Conservation (phyloP, 1,284 basidiomycete genomes). For the Ganoderma meredithae region DNA sequence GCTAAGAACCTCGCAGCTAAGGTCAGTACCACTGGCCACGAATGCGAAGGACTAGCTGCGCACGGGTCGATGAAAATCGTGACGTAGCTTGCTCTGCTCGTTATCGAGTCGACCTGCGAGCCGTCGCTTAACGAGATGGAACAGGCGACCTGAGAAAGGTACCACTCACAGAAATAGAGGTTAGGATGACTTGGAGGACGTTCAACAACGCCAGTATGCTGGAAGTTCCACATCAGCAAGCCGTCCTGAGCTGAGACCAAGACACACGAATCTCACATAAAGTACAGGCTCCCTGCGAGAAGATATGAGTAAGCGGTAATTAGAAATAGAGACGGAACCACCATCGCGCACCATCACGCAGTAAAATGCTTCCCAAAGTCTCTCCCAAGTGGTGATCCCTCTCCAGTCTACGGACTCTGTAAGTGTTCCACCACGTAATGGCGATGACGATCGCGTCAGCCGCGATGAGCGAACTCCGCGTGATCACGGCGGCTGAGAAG, state of each 20-base stretch:
- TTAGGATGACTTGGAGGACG: background rate
- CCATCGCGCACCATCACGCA: background rate
- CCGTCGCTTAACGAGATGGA: background rate
- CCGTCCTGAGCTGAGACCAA: background rate
- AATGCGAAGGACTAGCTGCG: background rate
- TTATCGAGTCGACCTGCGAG: background rate
- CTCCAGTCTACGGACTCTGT: background rate
- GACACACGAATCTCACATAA: too few species aligned
- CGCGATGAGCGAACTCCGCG: background rate
- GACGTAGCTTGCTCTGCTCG: conserved; percentile 2
- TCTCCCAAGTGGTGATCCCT: background rate
- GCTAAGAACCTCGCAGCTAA: background rate
- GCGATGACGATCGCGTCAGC: background rate
- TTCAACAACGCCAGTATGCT: background rate
- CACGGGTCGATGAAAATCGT: background rate
- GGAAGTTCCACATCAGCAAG: background rate
- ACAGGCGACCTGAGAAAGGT: background rate
- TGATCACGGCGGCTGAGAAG: background rate
- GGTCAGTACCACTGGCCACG: background rate
- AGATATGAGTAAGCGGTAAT: too few species aligned
- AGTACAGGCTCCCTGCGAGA: too few species aligned
- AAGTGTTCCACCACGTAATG: conserved; percentile 5
- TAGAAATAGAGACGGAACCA: too few species aligned
- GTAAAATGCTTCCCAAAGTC: background rate
- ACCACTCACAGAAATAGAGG: background rate